A percentile compares a stretch with the other conserved stretches of the same genome.
Conservation (phyloP, 1,284 basidiomycete genomes). For the Ganoderma resinaceum region DNA sequence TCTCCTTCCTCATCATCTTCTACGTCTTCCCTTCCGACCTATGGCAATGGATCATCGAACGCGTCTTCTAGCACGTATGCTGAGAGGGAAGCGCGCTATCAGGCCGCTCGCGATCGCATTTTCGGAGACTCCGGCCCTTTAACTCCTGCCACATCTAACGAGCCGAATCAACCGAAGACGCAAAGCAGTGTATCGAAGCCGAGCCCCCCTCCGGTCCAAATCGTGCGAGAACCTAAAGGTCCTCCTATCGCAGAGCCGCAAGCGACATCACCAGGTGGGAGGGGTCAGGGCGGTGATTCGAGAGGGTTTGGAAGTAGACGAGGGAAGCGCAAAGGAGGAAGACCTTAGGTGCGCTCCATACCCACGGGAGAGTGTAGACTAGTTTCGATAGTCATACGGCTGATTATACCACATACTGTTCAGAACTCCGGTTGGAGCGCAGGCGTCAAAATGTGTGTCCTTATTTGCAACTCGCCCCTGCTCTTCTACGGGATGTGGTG, state of each 20-base stretch:
- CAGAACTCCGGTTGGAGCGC: neutral
- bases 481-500: no score
- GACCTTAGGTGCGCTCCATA: slow-evolving; percentile 7
- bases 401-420: slow-evolving; percentile 24
- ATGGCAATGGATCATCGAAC: neutral
- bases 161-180: neutral
- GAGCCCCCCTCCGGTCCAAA: slow-evolving; percentile 15
- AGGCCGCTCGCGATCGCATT: slow-evolving; percentile 48
- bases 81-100: slow-evolving; percentile 47
- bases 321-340: slow-evolving; percentile 20
- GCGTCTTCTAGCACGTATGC: slow-evolving; percentile 35
- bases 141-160: neutral
- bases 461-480: no score
- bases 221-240: slow-evolving; percentile 23
- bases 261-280: neutral
- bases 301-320: slow-evolving; percentile 21
- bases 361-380: neutral
- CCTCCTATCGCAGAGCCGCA: slow-evolving; percentile 2
- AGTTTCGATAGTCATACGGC: neutral
- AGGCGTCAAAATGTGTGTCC: no score
- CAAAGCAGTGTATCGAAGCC: neutral
- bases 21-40: slow-evolving; percentile 8
- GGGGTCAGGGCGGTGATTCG: slow-evolving; percentile 7
- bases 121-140: slow-evolving; percentile 33
- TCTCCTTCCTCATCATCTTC: slow-evolving; percentile 25